Conservation (phyloP, 2,329 filamentous ascomycete species). For the Chaetoscypha palmicola region DNA sequence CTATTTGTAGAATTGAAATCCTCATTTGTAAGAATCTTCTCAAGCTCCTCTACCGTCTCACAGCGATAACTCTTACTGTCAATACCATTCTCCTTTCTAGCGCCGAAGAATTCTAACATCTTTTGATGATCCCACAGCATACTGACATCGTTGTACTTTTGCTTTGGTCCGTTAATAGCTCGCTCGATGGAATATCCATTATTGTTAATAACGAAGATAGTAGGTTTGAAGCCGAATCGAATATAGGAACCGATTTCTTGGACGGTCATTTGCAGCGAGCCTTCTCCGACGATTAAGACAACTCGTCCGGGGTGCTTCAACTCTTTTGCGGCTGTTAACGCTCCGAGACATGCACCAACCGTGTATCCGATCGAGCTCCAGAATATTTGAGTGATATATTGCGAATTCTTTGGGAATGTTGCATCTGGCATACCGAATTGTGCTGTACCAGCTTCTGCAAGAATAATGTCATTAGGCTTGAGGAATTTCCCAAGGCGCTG, state of each 20-base stretch:
- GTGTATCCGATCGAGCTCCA: slow-evolving; percentile 57
- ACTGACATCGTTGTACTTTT: slow-evolving; percentile 49
- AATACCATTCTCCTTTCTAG: slow-evolving; percentile 33
- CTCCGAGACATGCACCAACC: slow-evolving; percentile 49
- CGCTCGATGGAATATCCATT: slow-evolving; percentile 54
- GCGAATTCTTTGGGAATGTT: slow-evolving; percentile 41
- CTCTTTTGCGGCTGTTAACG: slow-evolving; percentile 47
- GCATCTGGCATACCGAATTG: slow-evolving; percentile 47
- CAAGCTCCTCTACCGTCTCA: slow-evolving; percentile 40
- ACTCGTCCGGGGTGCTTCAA: slow-evolving; percentile 36
- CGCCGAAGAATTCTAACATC: slow-evolving; percentile 43
- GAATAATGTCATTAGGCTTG: slow-evolving; percentile 45
- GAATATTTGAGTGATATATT: slow-evolving; percentile 44
- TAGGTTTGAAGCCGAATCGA: slow-evolving; percentile 41
- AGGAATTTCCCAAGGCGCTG: slow-evolving; percentile 40
- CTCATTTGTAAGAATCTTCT: slow-evolving; percentile 33
- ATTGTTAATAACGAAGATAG: slow-evolving; percentile 51
- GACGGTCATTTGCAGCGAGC: slow-evolving; percentile 58
- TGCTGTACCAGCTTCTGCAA: slow-evolving; percentile 52
- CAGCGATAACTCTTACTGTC: slow-evolving; percentile 31
- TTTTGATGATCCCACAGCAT: slow-evolving; percentile 44
- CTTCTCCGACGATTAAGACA: slow-evolving; percentile 55
- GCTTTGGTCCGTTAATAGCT: slow-evolving; percentile 46
- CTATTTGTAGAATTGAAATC: slow-evolving; percentile 23
- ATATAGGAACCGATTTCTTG: slow-evolving; percentile 62